Evolutionary conservation across 2,329 filamentous ascomycete species (phyloP).

Genomic region (Lasiodiplodia hormozganensis): DNA sequence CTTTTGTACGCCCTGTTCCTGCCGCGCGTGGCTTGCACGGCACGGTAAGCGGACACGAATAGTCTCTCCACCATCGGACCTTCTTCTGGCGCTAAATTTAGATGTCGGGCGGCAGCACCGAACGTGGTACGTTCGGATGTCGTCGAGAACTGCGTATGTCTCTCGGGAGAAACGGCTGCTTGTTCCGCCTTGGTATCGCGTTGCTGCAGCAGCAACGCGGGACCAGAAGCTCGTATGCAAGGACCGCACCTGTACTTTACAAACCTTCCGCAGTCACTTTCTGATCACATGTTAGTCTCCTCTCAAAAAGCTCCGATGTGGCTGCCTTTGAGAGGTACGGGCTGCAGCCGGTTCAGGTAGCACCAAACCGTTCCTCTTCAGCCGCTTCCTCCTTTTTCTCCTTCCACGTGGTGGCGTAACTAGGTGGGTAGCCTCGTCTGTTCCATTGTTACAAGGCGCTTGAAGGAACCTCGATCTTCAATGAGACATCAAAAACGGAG

Average conservation of each 20-base stretch:
- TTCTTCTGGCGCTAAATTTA: slow-evolving; percentile 1
- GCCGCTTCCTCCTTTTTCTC: not conserved
- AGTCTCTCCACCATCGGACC: not conserved
- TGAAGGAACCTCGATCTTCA: not conserved
- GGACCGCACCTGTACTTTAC: slow-evolving; percentile 1
- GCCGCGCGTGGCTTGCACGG: not conserved
- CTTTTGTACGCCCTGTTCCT: not conserved
- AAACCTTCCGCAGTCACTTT: not conserved
- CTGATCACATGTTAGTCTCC: not conserved
- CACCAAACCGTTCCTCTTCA: not conserved
- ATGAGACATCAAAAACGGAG: not conserved
- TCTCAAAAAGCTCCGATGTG: not conserved
- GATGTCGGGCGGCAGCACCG: not conserved
- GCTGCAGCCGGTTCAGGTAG: too few species aligned
- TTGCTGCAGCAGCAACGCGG: not conserved
- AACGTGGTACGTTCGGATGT: slow-evolving; percentile 3
- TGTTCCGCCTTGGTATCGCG: not conserved
- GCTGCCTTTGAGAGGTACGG: not conserved
- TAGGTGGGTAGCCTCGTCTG: not conserved
- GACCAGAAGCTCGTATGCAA: not conserved
- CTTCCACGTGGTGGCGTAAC: not conserved
- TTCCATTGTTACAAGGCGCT: not conserved
- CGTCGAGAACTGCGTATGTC: not conserved
- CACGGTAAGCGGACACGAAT: slow-evolving; percentile 2
- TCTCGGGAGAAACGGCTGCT: not conserved